A percentile compares a stretch with the other conserved stretches of the same genome.
Evolutionary conservation across 148 eudicot species (phyloP).

Genomic region (Silene uniflora): DNA sequence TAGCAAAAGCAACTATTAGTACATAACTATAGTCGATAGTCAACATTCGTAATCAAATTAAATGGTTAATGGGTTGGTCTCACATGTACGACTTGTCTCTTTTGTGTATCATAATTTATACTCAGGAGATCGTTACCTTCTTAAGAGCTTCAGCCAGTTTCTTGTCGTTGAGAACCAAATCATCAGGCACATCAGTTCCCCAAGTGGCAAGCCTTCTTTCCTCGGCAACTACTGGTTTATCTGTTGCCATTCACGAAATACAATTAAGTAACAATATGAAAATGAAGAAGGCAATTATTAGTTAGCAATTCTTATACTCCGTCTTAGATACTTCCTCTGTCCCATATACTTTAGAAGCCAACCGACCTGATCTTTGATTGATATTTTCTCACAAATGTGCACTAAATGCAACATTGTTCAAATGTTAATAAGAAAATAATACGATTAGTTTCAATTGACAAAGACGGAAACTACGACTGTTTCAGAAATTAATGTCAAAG

Average conservation of each 20-base stretch:
- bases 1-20: neutral
- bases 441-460: neutral
- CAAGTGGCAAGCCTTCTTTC: slow-evolving; percentile 75
- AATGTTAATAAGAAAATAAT: too few species aligned
- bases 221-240: slow-evolving; percentile 46
- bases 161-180: slow-evolving; percentile 69
- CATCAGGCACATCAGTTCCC: slow-evolving; percentile 91
- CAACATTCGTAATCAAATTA: neutral
- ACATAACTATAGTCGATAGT: too few species aligned
- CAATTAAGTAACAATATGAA: too few species aligned
- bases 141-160: slow-evolving; percentile 78
- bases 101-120: neutral
- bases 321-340: too few species aligned
- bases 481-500: too few species aligned
- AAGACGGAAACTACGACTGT: neutral
- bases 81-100: neutral
- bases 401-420: neutral
- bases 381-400: neutral
- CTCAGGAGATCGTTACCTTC: slow-evolving; percentile 42
- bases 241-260: slow-evolving; percentile 30
- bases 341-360: too few species aligned
- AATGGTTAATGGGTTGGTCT: neutral
- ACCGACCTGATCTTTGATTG: neutral
- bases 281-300: neutral
- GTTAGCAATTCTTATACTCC: neutral